Percentiles rank a stretch among this genome's conserved stretches.
These are phyloP conservation scores for Diaporthe eres DNA, from an alignment of 2,329 filamentous ascomycete species.

Conservation along the genomic window DNA sequence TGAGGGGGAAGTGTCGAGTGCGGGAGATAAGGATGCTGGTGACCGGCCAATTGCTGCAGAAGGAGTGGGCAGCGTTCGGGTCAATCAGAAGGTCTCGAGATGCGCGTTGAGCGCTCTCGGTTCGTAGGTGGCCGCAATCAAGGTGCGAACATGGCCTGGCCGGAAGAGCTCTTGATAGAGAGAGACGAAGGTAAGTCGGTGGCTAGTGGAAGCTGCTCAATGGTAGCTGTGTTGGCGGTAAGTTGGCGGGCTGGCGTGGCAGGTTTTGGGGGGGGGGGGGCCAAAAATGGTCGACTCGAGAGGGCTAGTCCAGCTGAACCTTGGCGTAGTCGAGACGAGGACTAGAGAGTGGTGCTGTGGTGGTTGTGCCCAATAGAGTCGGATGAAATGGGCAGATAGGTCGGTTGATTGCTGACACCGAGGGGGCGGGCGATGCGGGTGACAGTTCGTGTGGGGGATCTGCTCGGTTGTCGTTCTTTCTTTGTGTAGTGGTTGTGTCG, in stretches of 20 bases:
- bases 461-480: constrained; percentile 11
- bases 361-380: background rate
- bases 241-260: constrained; percentile 19
- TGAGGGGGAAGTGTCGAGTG: constrained; percentile 1
- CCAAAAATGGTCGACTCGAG: constrained; percentile 11
- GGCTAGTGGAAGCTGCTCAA: constrained; percentile 2
- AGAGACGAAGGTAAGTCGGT: background rate
- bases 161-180: constrained; percentile 9
- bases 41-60: constrained; percentile 22
- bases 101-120: constrained; percentile 40
- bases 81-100: constrained; percentile 21
- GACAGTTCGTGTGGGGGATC: background rate
- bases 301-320: constrained; percentile 29
- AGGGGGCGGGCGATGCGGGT: background rate
- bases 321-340: constrained; percentile 23
- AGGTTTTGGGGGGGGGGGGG: background rate
- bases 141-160: constrained; percentile 35
- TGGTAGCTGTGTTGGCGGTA: background rate
- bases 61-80: constrained; percentile 14
- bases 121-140: constrained; percentile 15
- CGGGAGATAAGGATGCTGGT: background rate
- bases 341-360: background rate
- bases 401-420: constrained; percentile 18
- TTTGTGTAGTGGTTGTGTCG: background rate
- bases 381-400: background rate